phyloP scores from a whole-genome alignment of 352 stramenopile genomes.

The Blastocystis sp. region DNA sequence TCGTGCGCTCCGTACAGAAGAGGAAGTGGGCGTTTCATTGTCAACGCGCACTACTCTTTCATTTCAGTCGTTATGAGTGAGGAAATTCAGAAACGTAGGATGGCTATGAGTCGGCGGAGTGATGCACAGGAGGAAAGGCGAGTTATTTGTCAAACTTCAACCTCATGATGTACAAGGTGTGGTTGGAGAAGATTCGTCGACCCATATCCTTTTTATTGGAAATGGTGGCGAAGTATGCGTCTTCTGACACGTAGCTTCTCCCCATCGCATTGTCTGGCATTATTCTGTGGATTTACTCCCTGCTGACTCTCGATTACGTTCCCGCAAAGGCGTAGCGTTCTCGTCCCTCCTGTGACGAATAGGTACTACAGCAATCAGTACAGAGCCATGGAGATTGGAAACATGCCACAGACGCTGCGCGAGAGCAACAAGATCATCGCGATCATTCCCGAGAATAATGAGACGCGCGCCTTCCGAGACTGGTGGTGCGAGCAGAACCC shows the following conservation, averaged over 20 bases:
- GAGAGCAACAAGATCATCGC: slow-evolving; percentile 72
- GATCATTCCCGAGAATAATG: slow-evolving; percentile 31
- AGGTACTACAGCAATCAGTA: slow-evolving; percentile 46
- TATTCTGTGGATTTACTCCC: slow-evolving; percentile 73
- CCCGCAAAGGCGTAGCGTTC: slow-evolving; percentile 19
- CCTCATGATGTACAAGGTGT: slow-evolving; percentile 73
- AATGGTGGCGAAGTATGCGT: slow-evolving; percentile 13
- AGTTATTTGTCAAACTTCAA: slow-evolving; percentile 68
- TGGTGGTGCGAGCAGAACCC: slow-evolving; percentile 73
- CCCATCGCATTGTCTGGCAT: slow-evolving; percentile 62
- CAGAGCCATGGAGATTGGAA: slow-evolving; percentile 1
- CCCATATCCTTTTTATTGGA: slow-evolving; percentile 72
- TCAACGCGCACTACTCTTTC: slow-evolving; percentile 8
- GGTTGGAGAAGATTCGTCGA: slow-evolving; percentile 71
- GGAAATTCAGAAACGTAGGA: slow-evolving; percentile 22
- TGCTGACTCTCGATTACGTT: slow-evolving; percentile 64
- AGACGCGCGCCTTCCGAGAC: slow-evolving; percentile 27
- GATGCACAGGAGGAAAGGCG: slow-evolving; percentile 59
- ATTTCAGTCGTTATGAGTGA: slow-evolving; percentile 24
- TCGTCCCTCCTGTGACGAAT: background rate
- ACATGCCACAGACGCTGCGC: slow-evolving; percentile 45
- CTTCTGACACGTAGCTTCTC: background rate
- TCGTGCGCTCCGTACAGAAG: slow-evolving; percentile 8
- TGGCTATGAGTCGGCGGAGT: background rate
- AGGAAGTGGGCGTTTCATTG: slow-evolving; percentile 12